These are phyloP conservation scores for Mytilinidion resinicola DNA, from an alignment of 495 filamentous ascomycete species.

Conservation along the genomic window DNA sequence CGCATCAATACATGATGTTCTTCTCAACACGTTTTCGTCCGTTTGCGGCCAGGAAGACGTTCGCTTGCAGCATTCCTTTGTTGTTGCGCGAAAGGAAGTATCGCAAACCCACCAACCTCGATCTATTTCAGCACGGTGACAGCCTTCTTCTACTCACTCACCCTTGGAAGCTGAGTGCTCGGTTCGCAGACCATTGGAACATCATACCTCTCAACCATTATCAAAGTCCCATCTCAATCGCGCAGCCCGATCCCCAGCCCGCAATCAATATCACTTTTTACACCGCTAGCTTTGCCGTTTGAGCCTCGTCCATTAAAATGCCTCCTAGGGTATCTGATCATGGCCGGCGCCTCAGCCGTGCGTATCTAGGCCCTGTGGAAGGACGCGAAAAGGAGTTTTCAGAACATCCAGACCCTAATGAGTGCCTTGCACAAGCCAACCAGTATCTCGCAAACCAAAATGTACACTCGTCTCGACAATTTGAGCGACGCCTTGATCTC, in stretches of 20 bases:
- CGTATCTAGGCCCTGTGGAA: no score
- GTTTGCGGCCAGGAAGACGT: conserved; percentile 21
- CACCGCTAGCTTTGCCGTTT: no score
- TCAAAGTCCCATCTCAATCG: neutral
- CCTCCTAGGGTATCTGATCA: no score
- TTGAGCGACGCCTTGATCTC: conserved; percentile 5
- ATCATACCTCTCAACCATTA: no score
- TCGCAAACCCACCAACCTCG: neutral
- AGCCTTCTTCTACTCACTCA: no score
- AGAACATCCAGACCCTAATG: conserved; percentile 1
- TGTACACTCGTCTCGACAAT: neutral
- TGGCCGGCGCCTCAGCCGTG: no score
- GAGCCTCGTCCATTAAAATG: no score
- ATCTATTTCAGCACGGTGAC: neutral
- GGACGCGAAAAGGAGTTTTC: no score
- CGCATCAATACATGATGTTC: no score
- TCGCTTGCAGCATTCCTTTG: conserved; percentile 20
- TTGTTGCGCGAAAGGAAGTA: conserved; percentile 9
- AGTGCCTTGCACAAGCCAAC: conserved; percentile 17
- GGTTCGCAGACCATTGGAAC: no score
- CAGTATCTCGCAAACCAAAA: conserved; percentile 9
- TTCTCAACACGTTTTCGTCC: neutral
- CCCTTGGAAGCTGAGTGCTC: no score
- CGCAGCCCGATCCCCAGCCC: neutral
- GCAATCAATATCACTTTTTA: no score